Conservation (phyloP, 331 rosid genomes). For the Rhamnella rubrinervis region DNA sequence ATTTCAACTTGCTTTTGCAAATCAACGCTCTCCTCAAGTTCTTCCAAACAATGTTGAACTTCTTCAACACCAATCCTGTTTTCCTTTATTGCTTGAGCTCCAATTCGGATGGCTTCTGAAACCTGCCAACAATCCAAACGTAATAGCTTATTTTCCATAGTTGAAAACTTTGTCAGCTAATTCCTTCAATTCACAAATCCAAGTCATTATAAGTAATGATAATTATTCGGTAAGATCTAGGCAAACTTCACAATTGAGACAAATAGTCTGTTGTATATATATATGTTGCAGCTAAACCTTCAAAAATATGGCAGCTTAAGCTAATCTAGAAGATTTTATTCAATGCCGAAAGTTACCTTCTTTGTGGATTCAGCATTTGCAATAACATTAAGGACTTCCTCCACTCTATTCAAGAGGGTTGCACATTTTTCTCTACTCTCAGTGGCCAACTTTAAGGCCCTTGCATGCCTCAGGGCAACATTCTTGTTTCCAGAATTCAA, state of each 20-base stretch:
- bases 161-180: constrained; percentile 1
- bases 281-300: background rate
- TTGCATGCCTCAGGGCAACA: constrained; percentile 71
- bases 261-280: background rate
- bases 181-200: constrained; percentile 10
- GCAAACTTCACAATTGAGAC: background rate
- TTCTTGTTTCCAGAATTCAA: constrained; percentile 72
- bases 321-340: background rate
- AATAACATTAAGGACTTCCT: constrained; percentile 68
- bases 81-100: constrained; percentile 80
- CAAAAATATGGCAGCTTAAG: background rate
- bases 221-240: background rate
- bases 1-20: constrained; percentile 71
- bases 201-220: background rate
- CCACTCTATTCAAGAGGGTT: constrained; percentile 76
- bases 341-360: constrained; percentile 44
- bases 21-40: constrained; percentile 79
- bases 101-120: constrained; percentile 84
- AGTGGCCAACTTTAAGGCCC: constrained; percentile 64
- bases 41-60: constrained; percentile 66
- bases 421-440: constrained; percentile 74
- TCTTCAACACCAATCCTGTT: constrained; percentile 64
- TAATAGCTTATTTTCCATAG: constrained; percentile 8
- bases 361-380: constrained; percentile 78
- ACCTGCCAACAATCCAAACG: constrained; percentile 48